These are phyloP conservation scores for Mycena vitilis DNA, from an alignment of 768 basidiomycete genomes.

Conservation along the genomic window DNA sequence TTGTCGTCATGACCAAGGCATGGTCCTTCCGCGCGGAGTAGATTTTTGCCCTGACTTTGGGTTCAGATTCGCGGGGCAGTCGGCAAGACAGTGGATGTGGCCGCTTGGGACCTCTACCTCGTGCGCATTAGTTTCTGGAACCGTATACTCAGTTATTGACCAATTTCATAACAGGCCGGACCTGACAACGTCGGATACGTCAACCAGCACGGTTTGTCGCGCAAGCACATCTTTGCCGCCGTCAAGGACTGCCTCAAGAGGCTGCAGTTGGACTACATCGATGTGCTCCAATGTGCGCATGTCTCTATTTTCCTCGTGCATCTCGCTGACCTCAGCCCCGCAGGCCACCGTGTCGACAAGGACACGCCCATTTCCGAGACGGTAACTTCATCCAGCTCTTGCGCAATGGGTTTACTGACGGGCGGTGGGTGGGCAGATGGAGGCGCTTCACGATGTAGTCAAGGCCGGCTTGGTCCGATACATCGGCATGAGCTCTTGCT, in stretches of 20 bases:
- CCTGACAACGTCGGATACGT: conserved; percentile 60
- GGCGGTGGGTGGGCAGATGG: conserved; percentile 55
- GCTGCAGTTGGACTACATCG: conserved; percentile 80
- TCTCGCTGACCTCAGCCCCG: conserved; percentile 24
- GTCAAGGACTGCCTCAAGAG: conserved; percentile 71
- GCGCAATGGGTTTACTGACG: neutral
- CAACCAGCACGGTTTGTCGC: conserved; percentile 62
- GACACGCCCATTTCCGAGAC: conserved; percentile 71
- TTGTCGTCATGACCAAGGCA: conserved; percentile 85
- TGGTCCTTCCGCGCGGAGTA: conserved; percentile 13
- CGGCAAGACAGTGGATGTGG: too few relatives aligned
- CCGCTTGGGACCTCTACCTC: too few relatives aligned
- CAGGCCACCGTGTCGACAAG: conserved; percentile 67
- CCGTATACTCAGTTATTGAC: too few relatives aligned
- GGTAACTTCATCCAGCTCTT: conserved; percentile 36
- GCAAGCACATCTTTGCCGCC: conserved; percentile 77
- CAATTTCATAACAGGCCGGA: conserved; percentile 1
- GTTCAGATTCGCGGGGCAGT: too few relatives aligned
- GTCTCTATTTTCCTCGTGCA: neutral
- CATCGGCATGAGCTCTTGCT: conserved; percentile 68
- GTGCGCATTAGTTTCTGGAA: too few relatives aligned
- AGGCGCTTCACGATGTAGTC: conserved; percentile 75
- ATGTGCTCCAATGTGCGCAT: conserved; percentile 72
- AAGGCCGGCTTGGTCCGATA: conserved; percentile 71
- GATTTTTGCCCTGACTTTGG: too few relatives aligned